Evolutionary conservation across 495 filamentous ascomycete genomes (phyloP).

Genomic region (Lichenothelia convexa): DNA sequence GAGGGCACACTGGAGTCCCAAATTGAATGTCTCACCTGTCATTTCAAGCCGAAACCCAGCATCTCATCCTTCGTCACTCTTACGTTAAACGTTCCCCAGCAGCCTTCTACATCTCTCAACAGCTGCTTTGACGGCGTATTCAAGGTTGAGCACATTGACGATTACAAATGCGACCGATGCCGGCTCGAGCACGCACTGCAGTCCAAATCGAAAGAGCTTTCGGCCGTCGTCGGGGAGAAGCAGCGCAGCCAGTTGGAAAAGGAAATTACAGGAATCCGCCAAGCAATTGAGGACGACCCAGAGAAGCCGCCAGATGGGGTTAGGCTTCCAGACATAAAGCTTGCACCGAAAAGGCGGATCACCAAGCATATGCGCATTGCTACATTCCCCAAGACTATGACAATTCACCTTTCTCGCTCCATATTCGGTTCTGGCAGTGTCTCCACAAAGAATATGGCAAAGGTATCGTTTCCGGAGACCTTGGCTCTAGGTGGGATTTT

Average conservation of each 20-base stretch:
- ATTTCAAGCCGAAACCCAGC: constrained; percentile 69
- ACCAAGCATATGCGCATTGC: constrained; percentile 72
- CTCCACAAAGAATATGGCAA: constrained; percentile 84
- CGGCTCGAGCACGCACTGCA: constrained; percentile 62
- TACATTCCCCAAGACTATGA: constrained; percentile 68
- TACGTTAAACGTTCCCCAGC: constrained; percentile 79
- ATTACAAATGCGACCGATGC: constrained; percentile 88
- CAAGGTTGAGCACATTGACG: constrained; percentile 89
- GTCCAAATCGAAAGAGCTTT: constrained; percentile 26
- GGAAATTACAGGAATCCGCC: constrained; percentile 36
- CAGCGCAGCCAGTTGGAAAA: constrained; percentile 26
- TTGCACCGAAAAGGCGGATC: constrained; percentile 66
- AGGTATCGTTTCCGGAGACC: constrained; percentile 75
- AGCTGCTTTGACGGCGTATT: constrained; percentile 83
- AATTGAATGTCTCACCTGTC: constrained; percentile 79
- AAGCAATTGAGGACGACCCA: constrained; percentile 55
- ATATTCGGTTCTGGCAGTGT: constrained; percentile 58
- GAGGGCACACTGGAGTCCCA: constrained; percentile 78
- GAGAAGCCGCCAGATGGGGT: constrained; percentile 56
- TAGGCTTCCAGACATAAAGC: constrained; percentile 49
- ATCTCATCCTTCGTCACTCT: constrained; percentile 77
- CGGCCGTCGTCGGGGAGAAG: constrained; percentile 27
- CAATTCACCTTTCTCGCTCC: constrained; percentile 80
- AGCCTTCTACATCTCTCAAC: constrained; percentile 43
- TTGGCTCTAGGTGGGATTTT: constrained; percentile 66